phyloP scores from a whole-genome alignment of 2,329 filamentous ascomycete species.

The Paraconiothyrium brasiliense region DNA sequence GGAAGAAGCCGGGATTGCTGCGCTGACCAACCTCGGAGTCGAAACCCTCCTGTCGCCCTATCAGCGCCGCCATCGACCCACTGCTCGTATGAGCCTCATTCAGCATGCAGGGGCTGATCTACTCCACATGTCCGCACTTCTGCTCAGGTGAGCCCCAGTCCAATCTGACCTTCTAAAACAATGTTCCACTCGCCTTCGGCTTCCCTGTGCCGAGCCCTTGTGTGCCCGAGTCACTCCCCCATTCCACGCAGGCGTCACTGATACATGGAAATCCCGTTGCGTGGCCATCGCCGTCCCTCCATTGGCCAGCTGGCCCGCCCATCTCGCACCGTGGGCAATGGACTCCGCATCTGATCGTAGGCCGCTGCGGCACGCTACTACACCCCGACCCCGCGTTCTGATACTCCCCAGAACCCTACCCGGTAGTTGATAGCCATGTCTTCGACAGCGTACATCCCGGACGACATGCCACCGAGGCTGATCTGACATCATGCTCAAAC shows the following conservation, averaged over 20 bases:
- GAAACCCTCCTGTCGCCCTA: constrained; percentile 12
- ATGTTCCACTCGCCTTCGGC: constrained; percentile 1
- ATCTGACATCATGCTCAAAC: constrained; percentile 7
- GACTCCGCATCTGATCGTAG: constrained; percentile 3
- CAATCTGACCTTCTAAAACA: constrained; percentile 1
- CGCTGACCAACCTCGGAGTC: constrained; percentile 11
- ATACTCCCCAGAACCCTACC: constrained; percentile 1
- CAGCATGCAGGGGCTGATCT: constrained; percentile 3
- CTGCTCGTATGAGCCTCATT: constrained; percentile 3
- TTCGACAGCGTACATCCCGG: neutral
- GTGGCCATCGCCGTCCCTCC: neutral
- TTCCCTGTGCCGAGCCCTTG: constrained; percentile 2
- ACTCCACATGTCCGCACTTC: constrained; percentile 8
- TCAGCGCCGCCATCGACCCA: constrained; percentile 3
- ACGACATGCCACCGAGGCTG: neutral
- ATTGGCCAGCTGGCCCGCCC: neutral
- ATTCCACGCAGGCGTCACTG: neutral
- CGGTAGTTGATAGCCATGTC: neutral
- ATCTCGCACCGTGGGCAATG: neutral
- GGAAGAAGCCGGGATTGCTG: constrained; percentile 33
- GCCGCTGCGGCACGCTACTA: constrained; percentile 3
- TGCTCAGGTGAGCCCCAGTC: constrained; percentile 2
- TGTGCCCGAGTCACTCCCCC: neutral
- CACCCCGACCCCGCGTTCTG: constrained; percentile 22
- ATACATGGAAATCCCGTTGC: neutral